phyloP scores from a whole-genome alignment of 2,329 filamentous ascomycete genomes.

The Cyphellophora europaea region DNA sequence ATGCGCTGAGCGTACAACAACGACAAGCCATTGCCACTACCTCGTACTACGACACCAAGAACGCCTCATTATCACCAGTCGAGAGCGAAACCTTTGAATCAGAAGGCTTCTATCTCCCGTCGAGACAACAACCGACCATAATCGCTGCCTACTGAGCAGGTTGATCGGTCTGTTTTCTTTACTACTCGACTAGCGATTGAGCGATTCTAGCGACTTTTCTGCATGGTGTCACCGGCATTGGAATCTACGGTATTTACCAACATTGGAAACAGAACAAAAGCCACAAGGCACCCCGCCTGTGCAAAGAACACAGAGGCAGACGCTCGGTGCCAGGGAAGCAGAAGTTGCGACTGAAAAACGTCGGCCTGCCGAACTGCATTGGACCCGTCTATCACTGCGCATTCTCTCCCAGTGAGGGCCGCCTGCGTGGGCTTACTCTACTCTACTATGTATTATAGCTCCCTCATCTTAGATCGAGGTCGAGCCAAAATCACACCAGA shows the following conservation, averaged over 20 bases:
- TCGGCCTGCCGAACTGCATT: slow-evolving; percentile 11
- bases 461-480: too few relatives aligned
- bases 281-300: too few relatives aligned
- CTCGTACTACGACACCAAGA: slow-evolving; percentile 25
- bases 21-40: slow-evolving; percentile 32
- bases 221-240: slow-evolving; percentile 6
- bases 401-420: too few relatives aligned
- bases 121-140: slow-evolving; percentile 32
- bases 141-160: slow-evolving; percentile 39
- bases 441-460: too few relatives aligned
- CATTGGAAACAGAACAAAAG: too few relatives aligned
- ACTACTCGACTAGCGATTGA: slow-evolving; percentile 14
- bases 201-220: slow-evolving; percentile 13
- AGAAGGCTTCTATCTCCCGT: slow-evolving; percentile 38
- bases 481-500: too few relatives aligned
- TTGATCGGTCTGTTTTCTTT: slow-evolving; percentile 16
- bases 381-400: neutral
- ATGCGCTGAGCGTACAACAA: slow-evolving; percentile 53
- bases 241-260: too few relatives aligned
- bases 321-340: too few relatives aligned
- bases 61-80: slow-evolving; percentile 13
- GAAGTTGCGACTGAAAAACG: slow-evolving; percentile 15
- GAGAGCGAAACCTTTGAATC: slow-evolving; percentile 32
- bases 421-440: too few relatives aligned
- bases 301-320: too few relatives aligned